A percentile compares a stretch with the other conserved stretches of the same genome.
These are phyloP conservation scores for Echinosophora koreensis DNA, from an alignment of 306 rosid genomes.

Conservation along the genomic window DNA sequence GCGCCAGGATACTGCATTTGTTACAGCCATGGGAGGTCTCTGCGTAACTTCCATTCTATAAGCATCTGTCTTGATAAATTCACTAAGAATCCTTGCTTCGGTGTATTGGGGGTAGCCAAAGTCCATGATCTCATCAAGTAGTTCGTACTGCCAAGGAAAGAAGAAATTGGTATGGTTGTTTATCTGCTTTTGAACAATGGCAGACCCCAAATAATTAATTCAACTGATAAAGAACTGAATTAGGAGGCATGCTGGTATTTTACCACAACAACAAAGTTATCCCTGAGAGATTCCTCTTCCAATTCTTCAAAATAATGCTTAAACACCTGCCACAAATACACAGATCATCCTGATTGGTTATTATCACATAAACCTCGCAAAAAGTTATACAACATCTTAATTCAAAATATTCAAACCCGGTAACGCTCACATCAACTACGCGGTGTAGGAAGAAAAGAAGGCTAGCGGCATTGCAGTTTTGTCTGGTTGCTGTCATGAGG, in stretches of 20 bases:
- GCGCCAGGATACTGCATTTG: constrained; percentile 99
- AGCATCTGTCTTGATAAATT: constrained; percentile 98
- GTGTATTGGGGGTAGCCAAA: constrained; percentile 98
- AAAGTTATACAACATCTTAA: background rate
- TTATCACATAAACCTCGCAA: background rate
- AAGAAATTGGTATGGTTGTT: constrained; percentile 26
- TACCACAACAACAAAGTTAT: constrained; percentile 99
- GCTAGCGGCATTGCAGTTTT: constrained; percentile 99
- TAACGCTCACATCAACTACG: constrained; percentile 77
- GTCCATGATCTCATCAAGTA: constrained; percentile 98
- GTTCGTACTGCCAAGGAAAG: constrained; percentile 72
- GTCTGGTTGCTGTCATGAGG: constrained; percentile 91
- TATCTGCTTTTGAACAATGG: constrained; percentile 9
- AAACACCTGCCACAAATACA: constrained; percentile 73
- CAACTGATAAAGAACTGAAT: background rate
- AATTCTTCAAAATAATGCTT: constrained; percentile 97
- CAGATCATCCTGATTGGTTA: background rate
- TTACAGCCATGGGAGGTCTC: constrained; percentile 99
- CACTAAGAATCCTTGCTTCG: constrained; percentile 94
- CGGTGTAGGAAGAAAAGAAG: constrained; percentile 93
- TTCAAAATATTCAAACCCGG: constrained; percentile 9
- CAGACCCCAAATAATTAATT: background rate
- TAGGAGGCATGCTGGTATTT: constrained; percentile 26
- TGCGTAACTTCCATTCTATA: constrained; percentile 96
- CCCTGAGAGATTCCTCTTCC: constrained; percentile 97